These are phyloP conservation scores for Lentinula edodes DNA, from an alignment of 768 basidiomycete species.

Conservation along the genomic window DNA sequence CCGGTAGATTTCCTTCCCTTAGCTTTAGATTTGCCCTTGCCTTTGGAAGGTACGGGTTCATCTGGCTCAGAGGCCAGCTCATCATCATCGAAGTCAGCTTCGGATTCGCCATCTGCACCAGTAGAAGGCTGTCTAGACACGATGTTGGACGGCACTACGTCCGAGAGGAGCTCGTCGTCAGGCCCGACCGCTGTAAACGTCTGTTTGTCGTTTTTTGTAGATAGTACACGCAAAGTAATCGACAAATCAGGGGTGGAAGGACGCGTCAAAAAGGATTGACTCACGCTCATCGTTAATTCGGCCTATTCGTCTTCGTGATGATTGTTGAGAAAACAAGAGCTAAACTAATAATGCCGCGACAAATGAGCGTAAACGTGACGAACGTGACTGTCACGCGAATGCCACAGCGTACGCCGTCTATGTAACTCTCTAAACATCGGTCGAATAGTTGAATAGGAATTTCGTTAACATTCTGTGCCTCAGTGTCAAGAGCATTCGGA, in stretches of 20 bases:
- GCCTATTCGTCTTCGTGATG: not conserved
- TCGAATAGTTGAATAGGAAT: too few relatives aligned
- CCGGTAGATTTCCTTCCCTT: slow-evolving; percentile 15
- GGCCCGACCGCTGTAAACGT: slow-evolving; percentile 1
- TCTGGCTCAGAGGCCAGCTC: slow-evolving; percentile 54
- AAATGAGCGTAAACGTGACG: not conserved
- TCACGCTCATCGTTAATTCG: not conserved
- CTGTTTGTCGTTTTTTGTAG: not conserved
- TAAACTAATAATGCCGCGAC: not conserved
- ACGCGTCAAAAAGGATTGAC: not conserved
- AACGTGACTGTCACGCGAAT: not conserved
- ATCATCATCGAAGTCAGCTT: slow-evolving; percentile 50
- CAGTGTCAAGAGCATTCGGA: too few relatives aligned
- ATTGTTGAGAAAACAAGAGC: not conserved
- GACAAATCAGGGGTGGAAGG: not conserved
- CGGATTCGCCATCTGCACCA: slow-evolving; percentile 74
- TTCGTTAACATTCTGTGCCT: too few relatives aligned
- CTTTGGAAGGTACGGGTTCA: slow-evolving; percentile 20
- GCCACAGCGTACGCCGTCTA: too few relatives aligned
- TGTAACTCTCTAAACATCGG: too few relatives aligned
- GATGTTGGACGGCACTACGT: slow-evolving; percentile 87
- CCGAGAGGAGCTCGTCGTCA: slow-evolving; percentile 82
- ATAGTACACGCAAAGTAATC: not conserved
- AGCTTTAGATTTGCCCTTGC: not conserved
- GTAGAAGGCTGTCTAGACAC: slow-evolving; percentile 75